Evolutionary conservation across 306 rosid genomes (phyloP).

Genomic region (Fragaria vesca): DNA sequence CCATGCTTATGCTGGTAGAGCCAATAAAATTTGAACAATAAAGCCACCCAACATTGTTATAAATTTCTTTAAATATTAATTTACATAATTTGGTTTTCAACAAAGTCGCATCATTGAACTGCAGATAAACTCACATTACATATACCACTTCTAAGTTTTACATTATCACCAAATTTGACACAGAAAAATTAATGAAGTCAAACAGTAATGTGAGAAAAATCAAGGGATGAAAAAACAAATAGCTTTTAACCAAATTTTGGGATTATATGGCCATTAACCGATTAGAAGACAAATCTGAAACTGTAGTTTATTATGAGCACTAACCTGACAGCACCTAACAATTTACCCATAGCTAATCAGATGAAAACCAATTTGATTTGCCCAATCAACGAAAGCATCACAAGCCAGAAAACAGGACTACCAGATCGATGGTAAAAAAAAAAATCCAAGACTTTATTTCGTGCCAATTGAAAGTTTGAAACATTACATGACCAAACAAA

Average conservation of each 20-base stretch:
- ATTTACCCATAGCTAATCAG: not conserved
- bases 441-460: not conserved
- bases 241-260: not conserved
- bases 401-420: not conserved
- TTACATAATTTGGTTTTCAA: not conserved
- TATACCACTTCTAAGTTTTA: not conserved
- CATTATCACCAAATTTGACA: not conserved
- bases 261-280: not conserved
- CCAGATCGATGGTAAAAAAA: not conserved
- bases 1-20: not conserved
- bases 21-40: not conserved
- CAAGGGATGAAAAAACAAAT: not conserved
- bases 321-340: not conserved
- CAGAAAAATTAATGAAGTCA: not conserved
- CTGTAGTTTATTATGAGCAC: not conserved
- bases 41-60: not conserved
- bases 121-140: not conserved
- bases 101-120: not conserved
- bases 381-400: not conserved
- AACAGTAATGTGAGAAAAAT: not conserved
- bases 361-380: not conserved
- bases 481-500: not conserved
- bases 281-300: not conserved
- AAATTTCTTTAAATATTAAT: not conserved
- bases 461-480: not conserved